Conservation (phyloP, 2,329 filamentous ascomycete genomes). For the Phyllachora maydis region DNA sequence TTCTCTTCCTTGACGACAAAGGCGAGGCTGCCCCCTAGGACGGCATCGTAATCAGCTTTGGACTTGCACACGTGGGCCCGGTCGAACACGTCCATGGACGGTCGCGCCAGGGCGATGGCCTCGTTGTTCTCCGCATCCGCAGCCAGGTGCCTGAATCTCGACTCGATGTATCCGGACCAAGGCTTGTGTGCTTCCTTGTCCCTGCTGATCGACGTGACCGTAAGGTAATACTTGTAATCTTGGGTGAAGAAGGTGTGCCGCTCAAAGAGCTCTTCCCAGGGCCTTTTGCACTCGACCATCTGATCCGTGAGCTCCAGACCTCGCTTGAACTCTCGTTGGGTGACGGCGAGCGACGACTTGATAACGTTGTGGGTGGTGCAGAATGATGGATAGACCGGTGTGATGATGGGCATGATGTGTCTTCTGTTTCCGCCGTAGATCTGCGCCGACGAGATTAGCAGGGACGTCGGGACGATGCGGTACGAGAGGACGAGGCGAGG, state of each 20-base stretch:
- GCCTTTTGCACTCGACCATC: conserved; percentile 43
- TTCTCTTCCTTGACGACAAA: conserved; percentile 22
- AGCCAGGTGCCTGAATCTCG: conserved; percentile 74
- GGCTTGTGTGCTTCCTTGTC: conserved; percentile 67
- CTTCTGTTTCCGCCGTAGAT: no score
- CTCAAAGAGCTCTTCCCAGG: conserved; percentile 75
- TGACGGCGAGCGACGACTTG: conserved; percentile 63
- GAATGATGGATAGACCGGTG: conserved; percentile 93
- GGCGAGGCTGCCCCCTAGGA: conserved; percentile 29
- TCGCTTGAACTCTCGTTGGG: conserved; percentile 63
- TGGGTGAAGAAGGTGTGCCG: conserved; percentile 87
- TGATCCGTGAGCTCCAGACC: conserved; percentile 58
- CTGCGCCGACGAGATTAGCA: no score
- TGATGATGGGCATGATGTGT: conserved; percentile 96
- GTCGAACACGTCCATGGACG: conserved; percentile 86
- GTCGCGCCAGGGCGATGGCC: conserved; percentile 66
- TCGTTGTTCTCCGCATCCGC: conserved; percentile 62
- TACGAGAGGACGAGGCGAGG: no score
- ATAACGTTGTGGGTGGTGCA: conserved; percentile 92
- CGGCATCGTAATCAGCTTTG: conserved; percentile 27
- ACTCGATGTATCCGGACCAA: conserved; percentile 87
- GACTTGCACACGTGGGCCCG: conserved; percentile 51
- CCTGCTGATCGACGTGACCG: conserved; percentile 63
- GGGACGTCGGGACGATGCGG: no score
- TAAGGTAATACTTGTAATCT: conserved; percentile 91